Conservation (phyloP, 805 yeast genomes). For the Candida corydali region DNA sequence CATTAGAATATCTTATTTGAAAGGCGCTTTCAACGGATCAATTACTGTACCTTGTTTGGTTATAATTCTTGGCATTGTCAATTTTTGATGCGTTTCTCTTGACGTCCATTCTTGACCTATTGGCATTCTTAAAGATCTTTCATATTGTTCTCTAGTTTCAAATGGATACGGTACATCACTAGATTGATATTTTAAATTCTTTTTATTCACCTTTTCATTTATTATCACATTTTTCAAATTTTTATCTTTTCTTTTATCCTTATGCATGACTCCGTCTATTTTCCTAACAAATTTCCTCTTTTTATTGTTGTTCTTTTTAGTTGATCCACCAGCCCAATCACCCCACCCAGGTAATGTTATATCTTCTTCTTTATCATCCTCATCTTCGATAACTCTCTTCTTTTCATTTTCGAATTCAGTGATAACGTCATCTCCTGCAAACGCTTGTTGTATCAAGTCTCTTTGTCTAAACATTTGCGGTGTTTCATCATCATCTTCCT, state of each 20-base stretch:
- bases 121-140: slow-evolving; percentile 91
- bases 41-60: slow-evolving; percentile 86
- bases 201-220: slow-evolving; percentile 82
- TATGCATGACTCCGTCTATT: slow-evolving; percentile 69
- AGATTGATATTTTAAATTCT: slow-evolving; percentile 80
- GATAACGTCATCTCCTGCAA: slow-evolving; percentile 96
- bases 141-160: slow-evolving; percentile 92
- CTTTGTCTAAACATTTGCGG: slow-evolving; percentile 65
- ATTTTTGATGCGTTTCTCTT: slow-evolving; percentile 76
- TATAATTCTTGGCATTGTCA: slow-evolving; percentile 84
- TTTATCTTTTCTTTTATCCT: slow-evolving; percentile 74
- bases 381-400: slow-evolving; percentile 58
- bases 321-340: slow-evolving; percentile 76
- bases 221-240: slow-evolving; percentile 77
- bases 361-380: slow-evolving; percentile 85
- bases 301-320: slow-evolving; percentile 37
- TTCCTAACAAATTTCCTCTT: slow-evolving; percentile 65
- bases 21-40: slow-evolving; percentile 89
- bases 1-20: slow-evolving; percentile 35
- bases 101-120: slow-evolving; percentile 96
- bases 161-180: slow-evolving; percentile 92
- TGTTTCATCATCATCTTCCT: slow-evolving; percentile 24
- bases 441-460: slow-evolving; percentile 83
- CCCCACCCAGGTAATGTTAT: slow-evolving; percentile 97
- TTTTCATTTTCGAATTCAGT: slow-evolving; percentile 78